Conservation (phyloP, 495 filamentous ascomycete species). For the Hamigera avellanea region DNA sequence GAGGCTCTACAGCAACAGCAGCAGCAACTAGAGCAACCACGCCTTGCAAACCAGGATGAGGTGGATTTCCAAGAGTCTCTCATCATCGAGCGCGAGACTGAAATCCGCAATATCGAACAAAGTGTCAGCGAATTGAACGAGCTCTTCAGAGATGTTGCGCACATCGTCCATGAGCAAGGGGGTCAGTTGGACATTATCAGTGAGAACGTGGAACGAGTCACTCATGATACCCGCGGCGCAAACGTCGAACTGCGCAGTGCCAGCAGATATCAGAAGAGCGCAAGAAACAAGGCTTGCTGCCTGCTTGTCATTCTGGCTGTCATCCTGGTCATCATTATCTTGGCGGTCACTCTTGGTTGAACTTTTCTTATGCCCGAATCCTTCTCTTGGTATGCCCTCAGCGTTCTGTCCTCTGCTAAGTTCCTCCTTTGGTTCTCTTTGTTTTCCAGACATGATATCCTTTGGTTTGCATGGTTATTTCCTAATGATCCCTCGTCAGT, state of each 20-base stretch:
- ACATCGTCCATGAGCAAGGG: constrained; percentile 91
- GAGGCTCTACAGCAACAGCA: constrained; percentile 39
- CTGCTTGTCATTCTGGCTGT: constrained; percentile 83
- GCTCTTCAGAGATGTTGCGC: constrained; percentile 90
- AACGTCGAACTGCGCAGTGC: constrained; percentile 75
- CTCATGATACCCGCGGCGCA: constrained; percentile 69
- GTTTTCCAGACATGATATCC: constrained; percentile 16
- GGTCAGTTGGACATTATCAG: constrained; percentile 80
- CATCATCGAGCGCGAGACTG: constrained; percentile 88
- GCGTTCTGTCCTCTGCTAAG: not conserved
- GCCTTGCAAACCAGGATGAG: constrained; percentile 82
- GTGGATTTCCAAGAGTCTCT: constrained; percentile 96
- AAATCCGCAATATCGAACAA: constrained; percentile 96
- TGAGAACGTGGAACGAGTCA: constrained; percentile 73
- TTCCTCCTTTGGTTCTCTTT: not conserved
- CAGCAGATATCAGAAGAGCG: constrained; percentile 83
- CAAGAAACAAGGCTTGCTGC: constrained; percentile 84
- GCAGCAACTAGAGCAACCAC: constrained; percentile 63
- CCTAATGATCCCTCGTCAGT: not conserved
- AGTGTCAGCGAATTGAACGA: constrained; percentile 92
- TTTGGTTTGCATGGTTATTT: constrained; percentile 6
- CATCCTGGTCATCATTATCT: constrained; percentile 75
- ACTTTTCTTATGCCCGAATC: not conserved
- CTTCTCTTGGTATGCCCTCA: not conserved
- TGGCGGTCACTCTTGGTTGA: constrained; percentile 62